Conservation (phyloP, 306 rosid species). For the Cyclanthera cordifolia region DNA sequence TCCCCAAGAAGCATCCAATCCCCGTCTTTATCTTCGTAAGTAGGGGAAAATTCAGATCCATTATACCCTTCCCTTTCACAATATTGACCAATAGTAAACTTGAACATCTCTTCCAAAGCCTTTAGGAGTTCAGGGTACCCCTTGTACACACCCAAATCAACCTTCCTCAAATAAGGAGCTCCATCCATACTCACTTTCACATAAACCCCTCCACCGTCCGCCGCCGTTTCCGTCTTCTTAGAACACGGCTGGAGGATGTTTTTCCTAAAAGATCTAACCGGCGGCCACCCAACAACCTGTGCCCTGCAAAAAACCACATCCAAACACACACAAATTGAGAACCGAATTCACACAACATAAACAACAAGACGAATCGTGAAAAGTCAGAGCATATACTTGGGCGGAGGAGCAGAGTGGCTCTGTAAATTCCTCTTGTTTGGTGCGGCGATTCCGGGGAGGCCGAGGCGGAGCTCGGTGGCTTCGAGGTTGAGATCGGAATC, state of each 20-base stretch:
- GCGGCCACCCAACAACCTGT: slow-evolving; percentile 38
- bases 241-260: slow-evolving; percentile 43
- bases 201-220: slow-evolving; percentile 43
- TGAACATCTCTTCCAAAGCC: slow-evolving; percentile 68
- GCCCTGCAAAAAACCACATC: too few species aligned
- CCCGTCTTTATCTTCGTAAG: too few species aligned
- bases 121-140: slow-evolving; percentile 57
- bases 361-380: too few species aligned
- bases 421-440: slow-evolving; percentile 46
- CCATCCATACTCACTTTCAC: slow-evolving; percentile 97
- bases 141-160: slow-evolving; percentile 50
- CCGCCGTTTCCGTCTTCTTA: slow-evolving; percentile 1
- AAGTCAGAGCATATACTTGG: background rate
- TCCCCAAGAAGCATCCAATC: slow-evolving; percentile 84
- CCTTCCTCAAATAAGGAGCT: slow-evolving; percentile 89
- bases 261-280: slow-evolving; percentile 63
- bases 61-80: slow-evolving; percentile 68
- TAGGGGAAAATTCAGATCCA: background rate
- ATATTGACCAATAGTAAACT: slow-evolving; percentile 57
- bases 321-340: background rate
- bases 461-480: slow-evolving; percentile 76
- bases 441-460: slow-evolving; percentile 58
- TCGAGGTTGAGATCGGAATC: slow-evolving; percentile 50
- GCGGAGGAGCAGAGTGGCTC: slow-evolving; percentile 8
- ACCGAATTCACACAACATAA: background rate